phyloP scores from a whole-genome alignment of 2,329 filamentous ascomycete species.

The Monosporascus sp. region DNA sequence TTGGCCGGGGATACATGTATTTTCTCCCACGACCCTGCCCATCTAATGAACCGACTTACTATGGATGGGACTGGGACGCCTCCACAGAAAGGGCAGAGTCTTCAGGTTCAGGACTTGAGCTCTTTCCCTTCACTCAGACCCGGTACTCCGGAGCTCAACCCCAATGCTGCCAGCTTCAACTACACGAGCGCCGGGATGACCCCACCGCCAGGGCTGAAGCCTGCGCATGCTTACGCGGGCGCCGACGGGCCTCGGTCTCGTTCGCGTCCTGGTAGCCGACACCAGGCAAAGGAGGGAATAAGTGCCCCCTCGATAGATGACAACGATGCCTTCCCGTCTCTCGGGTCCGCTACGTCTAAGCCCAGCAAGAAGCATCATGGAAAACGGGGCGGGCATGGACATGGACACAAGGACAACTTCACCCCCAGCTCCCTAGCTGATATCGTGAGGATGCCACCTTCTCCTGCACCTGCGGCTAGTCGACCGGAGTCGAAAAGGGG shows the following conservation, averaged over 20 bases:
- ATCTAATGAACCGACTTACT: slow-evolving; percentile 75
- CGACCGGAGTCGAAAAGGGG: slow-evolving; percentile 56
- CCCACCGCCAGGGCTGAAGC: slow-evolving; percentile 66
- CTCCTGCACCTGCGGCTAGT: slow-evolving; percentile 60
- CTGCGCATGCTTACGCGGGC: slow-evolving; percentile 45
- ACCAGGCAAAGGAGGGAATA: slow-evolving; percentile 57
- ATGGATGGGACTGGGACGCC: slow-evolving; percentile 64
- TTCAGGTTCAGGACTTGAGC: slow-evolving; percentile 78
- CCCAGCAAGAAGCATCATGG: slow-evolving; percentile 88
- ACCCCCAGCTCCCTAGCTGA: slow-evolving; percentile 79
- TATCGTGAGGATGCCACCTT: slow-evolving; percentile 91
- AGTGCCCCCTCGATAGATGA: slow-evolving; percentile 80
- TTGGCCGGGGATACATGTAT: slow-evolving; percentile 90
- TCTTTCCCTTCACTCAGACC: slow-evolving; percentile 74
- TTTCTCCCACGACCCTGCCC: slow-evolving; percentile 91
- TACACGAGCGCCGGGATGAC: slow-evolving; percentile 51
- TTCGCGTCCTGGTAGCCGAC: slow-evolving; percentile 80
- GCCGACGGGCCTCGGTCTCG: slow-evolving; percentile 63
- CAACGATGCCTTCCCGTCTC: slow-evolving; percentile 87
- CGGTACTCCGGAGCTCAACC: slow-evolving; percentile 51
- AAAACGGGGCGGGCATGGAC: slow-evolving; percentile 78
- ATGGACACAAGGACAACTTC: slow-evolving; percentile 61
- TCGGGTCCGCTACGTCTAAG: slow-evolving; percentile 71
- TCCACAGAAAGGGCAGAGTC: slow-evolving; percentile 59
- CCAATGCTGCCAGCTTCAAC: slow-evolving; percentile 46